These are phyloP conservation scores for Mucuna pruriens DNA, from an alignment of 306 rosid genomes.

Conservation along the genomic window DNA sequence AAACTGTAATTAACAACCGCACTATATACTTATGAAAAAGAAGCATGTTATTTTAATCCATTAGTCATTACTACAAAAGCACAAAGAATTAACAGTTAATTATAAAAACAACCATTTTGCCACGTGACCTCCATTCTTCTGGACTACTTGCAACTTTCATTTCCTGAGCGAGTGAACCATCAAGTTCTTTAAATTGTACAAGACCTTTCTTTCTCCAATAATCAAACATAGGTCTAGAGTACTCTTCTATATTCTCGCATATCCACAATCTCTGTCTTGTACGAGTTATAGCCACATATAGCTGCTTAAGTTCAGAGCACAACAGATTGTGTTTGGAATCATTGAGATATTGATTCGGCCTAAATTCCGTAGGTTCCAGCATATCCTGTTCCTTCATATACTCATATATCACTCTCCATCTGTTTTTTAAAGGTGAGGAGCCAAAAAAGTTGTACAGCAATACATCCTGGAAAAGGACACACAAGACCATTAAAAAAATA, in stretches of 20 bases:
- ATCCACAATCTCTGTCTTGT: constrained; percentile 85
- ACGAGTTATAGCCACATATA: constrained; percentile 78
- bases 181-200: constrained; percentile 67
- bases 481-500: not conserved
- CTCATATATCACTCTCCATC: constrained; percentile 77
- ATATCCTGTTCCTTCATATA: constrained; percentile 67
- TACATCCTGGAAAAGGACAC: constrained; percentile 61
- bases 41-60: not conserved
- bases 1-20: not conserved
- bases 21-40: not conserved
- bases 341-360: constrained; percentile 46
- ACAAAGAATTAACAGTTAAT: not conserved
- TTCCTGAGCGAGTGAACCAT: constrained; percentile 73
- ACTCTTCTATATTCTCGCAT: constrained; percentile 54
- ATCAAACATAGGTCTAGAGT: constrained; percentile 64
- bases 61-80: not conserved
- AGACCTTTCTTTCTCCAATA: constrained; percentile 70
- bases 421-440: constrained; percentile 61
- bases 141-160: constrained; percentile 81
- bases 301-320: constrained; percentile 77
- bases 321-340: constrained; percentile 67
- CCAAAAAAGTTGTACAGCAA: constrained; percentile 73
- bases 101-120: constrained; percentile 59
- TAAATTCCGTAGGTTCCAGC: constrained; percentile 42
- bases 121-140: constrained; percentile 80